Conservation (phyloP, 2,329 filamentous ascomycete genomes). For the Xylariaceae sp. region DNA sequence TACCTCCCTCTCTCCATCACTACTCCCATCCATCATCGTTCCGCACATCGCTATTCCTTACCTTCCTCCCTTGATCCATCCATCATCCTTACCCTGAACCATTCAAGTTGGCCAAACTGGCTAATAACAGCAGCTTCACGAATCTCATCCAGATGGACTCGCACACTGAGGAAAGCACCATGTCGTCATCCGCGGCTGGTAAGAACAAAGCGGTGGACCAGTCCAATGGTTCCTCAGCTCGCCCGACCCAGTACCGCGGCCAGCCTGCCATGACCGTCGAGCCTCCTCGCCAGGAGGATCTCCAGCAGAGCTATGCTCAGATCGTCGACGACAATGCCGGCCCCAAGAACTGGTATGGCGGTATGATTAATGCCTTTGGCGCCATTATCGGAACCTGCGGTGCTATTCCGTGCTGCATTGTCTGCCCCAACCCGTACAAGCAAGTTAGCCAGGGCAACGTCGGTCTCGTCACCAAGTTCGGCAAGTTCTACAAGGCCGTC, state of each 20-base stretch:
- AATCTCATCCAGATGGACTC: slow-evolving; percentile 18
- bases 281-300: slow-evolving; percentile 74
- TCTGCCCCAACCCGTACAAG: slow-evolving; percentile 95
- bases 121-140: slow-evolving; percentile 11
- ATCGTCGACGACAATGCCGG: slow-evolving; percentile 60
- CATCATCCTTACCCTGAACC: background rate
- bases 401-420: slow-evolving; percentile 83
- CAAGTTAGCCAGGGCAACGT: slow-evolving; percentile 89
- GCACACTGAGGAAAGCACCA: slow-evolving; percentile 16
- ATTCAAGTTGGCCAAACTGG: slow-evolving; percentile 4
- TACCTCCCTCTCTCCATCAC: too few relatives aligned
- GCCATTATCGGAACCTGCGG: slow-evolving; percentile 69
- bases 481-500: slow-evolving; percentile 88
- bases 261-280: slow-evolving; percentile 63
- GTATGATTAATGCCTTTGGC: slow-evolving; percentile 73
- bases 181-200: slow-evolving; percentile 7
- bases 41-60: background rate
- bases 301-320: slow-evolving; percentile 75
- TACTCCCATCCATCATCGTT: background rate
- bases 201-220: slow-evolving; percentile 12
- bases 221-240: slow-evolving; percentile 9
- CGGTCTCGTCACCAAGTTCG: slow-evolving; percentile 92
- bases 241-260: slow-evolving; percentile 41
- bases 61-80: background rate
- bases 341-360: slow-evolving; percentile 82